Base-by-base conservation (phyloP, 192 early-diverging fungal species). In the Coemansia sp. region DNA sequence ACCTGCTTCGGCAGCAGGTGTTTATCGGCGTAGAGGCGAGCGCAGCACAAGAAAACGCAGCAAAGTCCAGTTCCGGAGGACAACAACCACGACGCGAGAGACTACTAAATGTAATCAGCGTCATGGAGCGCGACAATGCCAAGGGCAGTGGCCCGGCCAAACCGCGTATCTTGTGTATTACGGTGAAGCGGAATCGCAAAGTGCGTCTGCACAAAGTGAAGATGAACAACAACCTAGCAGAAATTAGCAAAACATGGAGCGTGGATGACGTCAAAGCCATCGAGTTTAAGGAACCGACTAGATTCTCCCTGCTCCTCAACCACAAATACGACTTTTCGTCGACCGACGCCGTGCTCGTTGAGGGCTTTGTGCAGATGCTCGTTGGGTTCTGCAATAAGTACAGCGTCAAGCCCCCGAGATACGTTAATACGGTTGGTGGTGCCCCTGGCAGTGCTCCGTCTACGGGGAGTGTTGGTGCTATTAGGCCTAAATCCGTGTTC, bases 1-100 rank as follows among this genome's bases (percentile, higher is more conserved):
- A 79, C 62, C 59, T 43, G 57, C 65, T 79, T 0, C 77, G 77
- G 16, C 67, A 62, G 42, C 71, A 71, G 53, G 23, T 74, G 26
- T 79, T 79, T 50, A 79, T 79, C 16, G 77, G 71, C 59, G 77
- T 79, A 3, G 77, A 79, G 38, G 71, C 77, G n/a, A 79, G 67
- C 5, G 20, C 56, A 2, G 71, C 77, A 8, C 68, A 79, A 35
- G 76, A 79, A 14, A 73, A 64, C 28, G 66, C 71, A 20, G 67
- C 68, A 37, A 79, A 79, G 50, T 36, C 63, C 2, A 66, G 51
- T 31, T 66, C 76, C 0, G 67, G 71, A 14, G 77, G 71, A 9
- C 77, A 79, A 42, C 77, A 69, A 65, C 71, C 77, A n/a, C 77
- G 77, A 5, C 71, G 64, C 53, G 77, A 79, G 67, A 71, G 77